Base-by-base conservation (phyloP, 169 alveolate species). In the Plasmodium malariae region DNA sequence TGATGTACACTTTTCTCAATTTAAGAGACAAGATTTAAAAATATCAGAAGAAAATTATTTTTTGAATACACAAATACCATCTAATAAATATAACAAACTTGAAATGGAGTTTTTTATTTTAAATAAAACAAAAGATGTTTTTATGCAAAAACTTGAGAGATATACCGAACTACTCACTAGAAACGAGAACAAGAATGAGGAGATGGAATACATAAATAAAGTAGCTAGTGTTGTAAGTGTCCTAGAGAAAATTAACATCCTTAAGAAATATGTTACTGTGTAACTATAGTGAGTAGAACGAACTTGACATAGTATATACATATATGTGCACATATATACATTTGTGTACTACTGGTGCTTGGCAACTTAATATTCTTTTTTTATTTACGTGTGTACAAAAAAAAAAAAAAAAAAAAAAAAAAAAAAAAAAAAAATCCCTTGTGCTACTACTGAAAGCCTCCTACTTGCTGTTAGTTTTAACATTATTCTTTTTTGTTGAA, bases 41-140 rank as follows among this genome's bases (percentile, higher is more conserved):
- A 40, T 60, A 21, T 51, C 48, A 11, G 55, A 67, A 43, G 43
- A 36, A 19, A 69, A 68, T 36, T 30, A 83, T 83, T 32, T 67
- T 17, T 32, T 34, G 3, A 51, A 14, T 2, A 28, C 45, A 1
- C 40, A 57, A 0, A 17, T 43, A n/a, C 37, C 32, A 21, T 67
- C 45, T 28, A 59, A 55, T 59, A 68, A 51, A 54, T 83, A 69
- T 68, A 67, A 40, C 12, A 67, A 83, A 24, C 51, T 67, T 4
- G 83, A 51, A 60, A 59, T n/a, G 11, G 91, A 83, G 26, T 68
- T 83, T 2, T 36, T 54, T 30, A 83, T 67, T 43, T 60, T 83
- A 28, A 60, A 83, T 17, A 83, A 83, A 54, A 48, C 85, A 0
- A 83, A 69, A 71, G 55, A 67, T 68, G 36, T 49, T 7, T 34